Conservation (phyloP, 2,329 filamentous ascomycete genomes). For the Zopfia rhizophila region DNA sequence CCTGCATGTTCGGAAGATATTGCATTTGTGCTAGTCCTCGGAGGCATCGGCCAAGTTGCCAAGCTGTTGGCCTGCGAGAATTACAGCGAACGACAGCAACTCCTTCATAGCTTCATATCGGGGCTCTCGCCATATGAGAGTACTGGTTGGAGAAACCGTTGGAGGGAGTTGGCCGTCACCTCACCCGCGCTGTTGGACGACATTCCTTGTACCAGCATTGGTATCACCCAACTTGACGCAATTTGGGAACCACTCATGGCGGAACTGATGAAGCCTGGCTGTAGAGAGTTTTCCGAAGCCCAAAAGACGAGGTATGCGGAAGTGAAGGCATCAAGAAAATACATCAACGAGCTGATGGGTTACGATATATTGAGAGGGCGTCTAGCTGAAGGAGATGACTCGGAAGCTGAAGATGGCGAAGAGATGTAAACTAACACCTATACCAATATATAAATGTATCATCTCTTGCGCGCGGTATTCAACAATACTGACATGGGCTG, state of each 20-base stretch:
- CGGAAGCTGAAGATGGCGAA: constrained; percentile 33
- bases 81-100: constrained; percentile 43
- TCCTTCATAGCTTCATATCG: constrained; percentile 46
- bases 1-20: constrained; percentile 48
- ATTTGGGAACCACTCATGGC: constrained; percentile 47
- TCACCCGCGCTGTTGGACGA: constrained; percentile 48
- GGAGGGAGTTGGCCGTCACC: constrained; percentile 46
- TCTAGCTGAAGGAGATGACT: constrained; percentile 35
- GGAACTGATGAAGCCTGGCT: constrained; percentile 43
- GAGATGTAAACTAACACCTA: constrained; percentile 20
- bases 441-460: constrained; percentile 1
- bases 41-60: constrained; percentile 46
- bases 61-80: constrained; percentile 45
- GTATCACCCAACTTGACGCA: constrained; percentile 48
- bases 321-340: constrained; percentile 39
- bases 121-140: constrained; percentile 49
- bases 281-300: constrained; percentile 41
- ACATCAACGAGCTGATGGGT: constrained; percentile 49
- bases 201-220: constrained; percentile 48
- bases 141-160: constrained; percentile 45
- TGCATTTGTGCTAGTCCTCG: constrained; percentile 47
- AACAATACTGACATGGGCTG: too few species aligned
- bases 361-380: constrained; percentile 48
- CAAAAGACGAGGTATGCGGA: constrained; percentile 42
- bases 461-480: too few species aligned